Evolutionary conservation across 1,139 yeast species (phyloP).

Genomic region (Lodderomyces parapsilosis): DNA sequence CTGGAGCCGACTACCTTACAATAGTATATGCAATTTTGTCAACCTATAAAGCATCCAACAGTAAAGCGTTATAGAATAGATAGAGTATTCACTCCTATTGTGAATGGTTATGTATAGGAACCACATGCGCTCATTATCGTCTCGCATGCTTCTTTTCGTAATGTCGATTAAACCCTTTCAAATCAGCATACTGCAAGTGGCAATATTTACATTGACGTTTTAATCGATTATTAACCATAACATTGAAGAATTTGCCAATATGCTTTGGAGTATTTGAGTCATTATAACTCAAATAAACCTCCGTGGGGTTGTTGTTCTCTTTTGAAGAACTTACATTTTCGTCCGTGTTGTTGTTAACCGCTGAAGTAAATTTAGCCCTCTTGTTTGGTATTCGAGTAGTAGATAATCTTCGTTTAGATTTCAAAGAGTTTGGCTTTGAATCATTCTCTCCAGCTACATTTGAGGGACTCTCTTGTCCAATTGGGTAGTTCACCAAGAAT

Average conservation of each 20-base stretch:
- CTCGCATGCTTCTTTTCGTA: constrained; percentile 14
- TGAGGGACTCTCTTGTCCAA: too few relatives aligned
- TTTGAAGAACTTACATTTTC: background rate
- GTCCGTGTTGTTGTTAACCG: background rate
- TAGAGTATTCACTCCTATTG: too few relatives aligned
- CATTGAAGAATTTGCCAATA: constrained; percentile 15
- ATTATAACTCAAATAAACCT: constrained; percentile 13
- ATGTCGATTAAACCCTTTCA: constrained; percentile 19
- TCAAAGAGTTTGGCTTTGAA: background rate
- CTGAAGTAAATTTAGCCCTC: background rate
- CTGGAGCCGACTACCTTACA: too few relatives aligned
- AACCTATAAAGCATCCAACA: too few relatives aligned
- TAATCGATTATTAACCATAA: constrained; percentile 12
- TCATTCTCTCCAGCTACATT: too few relatives aligned
- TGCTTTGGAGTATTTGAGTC: constrained; percentile 18
- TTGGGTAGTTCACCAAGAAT: background rate
- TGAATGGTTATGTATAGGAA: background rate
- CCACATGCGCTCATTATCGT: background rate
- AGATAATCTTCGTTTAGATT: background rate
- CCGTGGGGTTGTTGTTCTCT: background rate
- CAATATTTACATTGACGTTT: constrained; percentile 18
- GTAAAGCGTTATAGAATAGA: too few relatives aligned
- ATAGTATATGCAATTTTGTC: too few relatives aligned
- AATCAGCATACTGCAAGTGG: constrained; percentile 14
- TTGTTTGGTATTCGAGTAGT: background rate